Evolutionary conservation across 352 stramenopile genomes (phyloP).

Genomic region (Elongisporangium anandrum): DNA sequence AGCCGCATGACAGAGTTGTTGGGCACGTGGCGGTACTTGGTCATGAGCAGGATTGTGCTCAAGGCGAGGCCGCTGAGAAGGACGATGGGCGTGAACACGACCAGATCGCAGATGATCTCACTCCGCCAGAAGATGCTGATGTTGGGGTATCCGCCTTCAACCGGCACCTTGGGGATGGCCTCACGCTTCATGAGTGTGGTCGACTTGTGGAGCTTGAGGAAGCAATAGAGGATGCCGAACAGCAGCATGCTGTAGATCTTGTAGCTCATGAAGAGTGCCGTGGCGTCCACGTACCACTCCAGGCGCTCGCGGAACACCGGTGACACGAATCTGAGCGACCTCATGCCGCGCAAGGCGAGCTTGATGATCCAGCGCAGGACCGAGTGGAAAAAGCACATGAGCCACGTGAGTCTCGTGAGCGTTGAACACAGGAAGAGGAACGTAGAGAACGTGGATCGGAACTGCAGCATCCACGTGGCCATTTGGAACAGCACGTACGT

Average conservation of each 20-base stretch:
- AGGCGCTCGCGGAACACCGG: slow-evolving; percentile 8
- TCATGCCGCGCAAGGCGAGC: slow-evolving; percentile 53
- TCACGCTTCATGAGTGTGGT: slow-evolving; percentile 28
- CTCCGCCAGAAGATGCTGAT: slow-evolving; percentile 35
- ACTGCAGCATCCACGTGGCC: slow-evolving; percentile 27
- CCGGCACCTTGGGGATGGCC: slow-evolving; percentile 12
- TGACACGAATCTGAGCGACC: slow-evolving; percentile 61
- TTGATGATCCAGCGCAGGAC: slow-evolving; percentile 12
- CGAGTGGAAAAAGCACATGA: slow-evolving; percentile 27
- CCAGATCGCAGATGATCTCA: slow-evolving; percentile 41
- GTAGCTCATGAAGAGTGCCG: slow-evolving; percentile 34
- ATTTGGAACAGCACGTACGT: slow-evolving; percentile 28
- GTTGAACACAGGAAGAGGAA: slow-evolving; percentile 32
- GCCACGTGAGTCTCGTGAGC: slow-evolving; percentile 26
- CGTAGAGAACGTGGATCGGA: slow-evolving; percentile 16
- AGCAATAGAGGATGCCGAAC: slow-evolving; percentile 19
- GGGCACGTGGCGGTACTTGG: slow-evolving; percentile 18
- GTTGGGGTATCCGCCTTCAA: slow-evolving; percentile 25
- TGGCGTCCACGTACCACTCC: slow-evolving; percentile 26
- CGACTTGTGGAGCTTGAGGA: slow-evolving; percentile 16
- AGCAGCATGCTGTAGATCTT: slow-evolving; percentile 41
- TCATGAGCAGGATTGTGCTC: slow-evolving; percentile 16
- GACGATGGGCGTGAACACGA: slow-evolving; percentile 20
- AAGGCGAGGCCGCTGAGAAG: slow-evolving; percentile 10
- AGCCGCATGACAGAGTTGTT: slow-evolving; percentile 26